These are phyloP conservation scores for Cornus florida DNA, from an alignment of 148 eudicot species.

Conservation along the genomic window DNA sequence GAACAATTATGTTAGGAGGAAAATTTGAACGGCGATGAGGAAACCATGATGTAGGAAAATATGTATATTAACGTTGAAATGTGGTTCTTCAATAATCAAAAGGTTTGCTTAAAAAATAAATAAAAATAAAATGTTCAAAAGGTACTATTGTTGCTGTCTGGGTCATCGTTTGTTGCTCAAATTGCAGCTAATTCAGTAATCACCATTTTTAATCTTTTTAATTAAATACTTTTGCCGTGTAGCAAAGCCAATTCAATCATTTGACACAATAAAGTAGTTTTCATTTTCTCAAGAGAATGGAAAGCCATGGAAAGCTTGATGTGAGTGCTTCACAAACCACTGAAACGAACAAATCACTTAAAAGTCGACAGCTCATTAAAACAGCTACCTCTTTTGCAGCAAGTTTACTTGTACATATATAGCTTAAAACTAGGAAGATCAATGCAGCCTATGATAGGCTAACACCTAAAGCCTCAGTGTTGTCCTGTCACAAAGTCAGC, in stretches of 20 bases:
- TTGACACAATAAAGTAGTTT: background rate
- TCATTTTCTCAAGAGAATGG: constrained; percentile 3
- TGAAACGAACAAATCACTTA: background rate
- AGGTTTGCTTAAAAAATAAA: no score
- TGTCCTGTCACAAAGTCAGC: background rate
- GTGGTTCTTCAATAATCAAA: no score
- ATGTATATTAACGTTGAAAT: background rate
- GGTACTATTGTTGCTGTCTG: no score
- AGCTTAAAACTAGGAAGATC: background rate
- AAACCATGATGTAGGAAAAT: background rate
- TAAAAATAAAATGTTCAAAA: no score
- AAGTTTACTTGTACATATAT: background rate
- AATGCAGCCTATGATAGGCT: no score
- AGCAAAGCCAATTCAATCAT: background rate
- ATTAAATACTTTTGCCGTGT: background rate
- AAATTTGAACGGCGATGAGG: background rate
- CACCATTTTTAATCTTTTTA: background rate
- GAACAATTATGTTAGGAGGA: background rate
- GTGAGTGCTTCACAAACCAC: constrained; percentile 1
- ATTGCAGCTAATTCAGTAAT: background rate
- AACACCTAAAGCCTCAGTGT: background rate
- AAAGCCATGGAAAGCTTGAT: background rate
- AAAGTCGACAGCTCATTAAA: background rate
- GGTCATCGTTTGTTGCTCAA: background rate
- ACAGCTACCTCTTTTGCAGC: background rate